A percentile compares a stretch with the other conserved stretches of the same genome.
These are phyloP conservation scores for Salix dunnii DNA, from an alignment of 345 rosid genomes.

Conservation along the genomic window DNA sequence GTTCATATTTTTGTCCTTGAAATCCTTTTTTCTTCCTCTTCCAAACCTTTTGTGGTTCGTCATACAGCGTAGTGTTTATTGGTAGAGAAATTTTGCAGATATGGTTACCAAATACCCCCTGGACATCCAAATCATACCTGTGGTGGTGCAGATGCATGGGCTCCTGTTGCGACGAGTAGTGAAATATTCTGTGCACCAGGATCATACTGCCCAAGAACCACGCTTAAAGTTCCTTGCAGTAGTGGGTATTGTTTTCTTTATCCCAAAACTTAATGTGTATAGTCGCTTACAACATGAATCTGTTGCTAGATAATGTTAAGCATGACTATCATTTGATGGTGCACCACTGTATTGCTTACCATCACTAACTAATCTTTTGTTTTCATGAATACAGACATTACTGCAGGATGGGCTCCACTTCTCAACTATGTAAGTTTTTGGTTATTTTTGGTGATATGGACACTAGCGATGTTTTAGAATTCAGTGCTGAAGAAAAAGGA, in stretches of 20 bases:
- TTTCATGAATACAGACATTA: constrained; percentile 54
- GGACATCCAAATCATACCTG: constrained; percentile 68
- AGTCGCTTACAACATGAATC: background rate
- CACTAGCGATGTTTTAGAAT: background rate
- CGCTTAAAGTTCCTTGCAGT: constrained; percentile 51
- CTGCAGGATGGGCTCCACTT: constrained; percentile 78
- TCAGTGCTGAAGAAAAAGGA: background rate
- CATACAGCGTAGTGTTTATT: constrained; percentile 9
- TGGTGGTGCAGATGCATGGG: constrained; percentile 92
- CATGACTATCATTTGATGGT: background rate
- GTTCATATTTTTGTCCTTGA: constrained; percentile 27
- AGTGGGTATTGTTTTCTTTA: constrained; percentile 66
- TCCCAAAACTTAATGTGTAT: constrained; percentile 25
- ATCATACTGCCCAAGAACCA: constrained; percentile 77
- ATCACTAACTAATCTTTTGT: constrained; percentile 21
- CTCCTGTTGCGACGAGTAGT: constrained; percentile 50
- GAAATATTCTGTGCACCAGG: constrained; percentile 84
- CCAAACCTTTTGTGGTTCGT: background rate
- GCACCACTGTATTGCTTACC: constrained; percentile 2
- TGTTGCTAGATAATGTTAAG: background rate
- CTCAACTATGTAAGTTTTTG: constrained; percentile 55
- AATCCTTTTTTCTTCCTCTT: constrained; percentile 2
- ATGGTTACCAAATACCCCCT: constrained; percentile 70
- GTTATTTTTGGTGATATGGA: background rate
- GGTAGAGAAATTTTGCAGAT: constrained; percentile 45